These are phyloP conservation scores for Pleoardoris graminearum DNA, from an alignment of 2,329 filamentous ascomycete genomes.

Conservation along the genomic window DNA sequence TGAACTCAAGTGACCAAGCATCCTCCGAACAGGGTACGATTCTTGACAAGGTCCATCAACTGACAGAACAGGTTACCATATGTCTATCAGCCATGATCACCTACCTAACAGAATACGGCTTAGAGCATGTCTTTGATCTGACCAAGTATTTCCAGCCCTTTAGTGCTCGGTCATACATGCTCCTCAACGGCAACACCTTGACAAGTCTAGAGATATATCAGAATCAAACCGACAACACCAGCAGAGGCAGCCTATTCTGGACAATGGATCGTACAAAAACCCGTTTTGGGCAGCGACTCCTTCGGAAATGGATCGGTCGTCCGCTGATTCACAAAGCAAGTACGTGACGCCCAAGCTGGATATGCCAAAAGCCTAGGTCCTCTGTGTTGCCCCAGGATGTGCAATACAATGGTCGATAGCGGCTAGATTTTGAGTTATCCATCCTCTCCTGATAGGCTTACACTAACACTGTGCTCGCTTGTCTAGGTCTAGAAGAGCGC, in stretches of 20 bases:
- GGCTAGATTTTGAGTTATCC: no score
- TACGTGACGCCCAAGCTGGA: no score
- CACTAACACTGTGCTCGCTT: no score
- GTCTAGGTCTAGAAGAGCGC: conserved; percentile 67
- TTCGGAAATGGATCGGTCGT: conserved; percentile 93
- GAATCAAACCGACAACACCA: conserved; percentile 84
- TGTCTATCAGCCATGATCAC: conserved; percentile 97
- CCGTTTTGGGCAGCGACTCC: conserved; percentile 80
- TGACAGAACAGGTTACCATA: conserved; percentile 84
- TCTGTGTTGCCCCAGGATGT: no score
- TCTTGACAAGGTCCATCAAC: conserved; percentile 81
- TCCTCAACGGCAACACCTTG: conserved; percentile 91
- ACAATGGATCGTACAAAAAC: conserved; percentile 90
- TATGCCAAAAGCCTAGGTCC: no score
- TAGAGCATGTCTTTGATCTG: conserved; percentile 93
- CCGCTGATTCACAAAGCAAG: conserved; percentile 76
- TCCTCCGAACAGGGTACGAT: conserved; percentile 57
- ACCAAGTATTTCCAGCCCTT: conserved; percentile 98
- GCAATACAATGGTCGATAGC: no score
- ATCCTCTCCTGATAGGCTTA: no score
- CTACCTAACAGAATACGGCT: conserved; percentile 85
- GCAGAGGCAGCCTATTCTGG: conserved; percentile 93
- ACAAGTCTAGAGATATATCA: conserved; percentile 94
- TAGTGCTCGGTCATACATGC: conserved; percentile 91
- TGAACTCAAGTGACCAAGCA: conserved; percentile 57